Base-by-base conservation (phyloP, 225 moss, liverwort and hornwort species). In the Pseudisothecium myosuroides region DNA sequence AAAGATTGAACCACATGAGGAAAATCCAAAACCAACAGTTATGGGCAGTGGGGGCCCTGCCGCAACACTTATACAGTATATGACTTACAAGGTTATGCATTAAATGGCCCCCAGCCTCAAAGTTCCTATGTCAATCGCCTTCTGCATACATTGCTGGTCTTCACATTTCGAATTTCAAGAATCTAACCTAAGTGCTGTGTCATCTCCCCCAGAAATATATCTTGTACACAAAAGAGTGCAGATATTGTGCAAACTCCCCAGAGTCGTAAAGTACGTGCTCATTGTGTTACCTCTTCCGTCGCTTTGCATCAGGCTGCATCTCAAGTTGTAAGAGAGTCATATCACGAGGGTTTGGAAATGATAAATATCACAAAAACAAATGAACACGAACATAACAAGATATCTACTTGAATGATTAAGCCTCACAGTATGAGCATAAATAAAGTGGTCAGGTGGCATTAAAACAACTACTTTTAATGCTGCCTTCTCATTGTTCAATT, bases 221-320 rank as follows among this genome's bases (percentile, higher is more conserved):
- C 89, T 91, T 88, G 90, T 77, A 85, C 89, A 92, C 88, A 89
- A 89, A 83, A 88, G 81, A 88, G 73, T 83, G 88, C 79, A 88
- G 77, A 87, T 84, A 71, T 83, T 64, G 86, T 84, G 89, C 62
- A 37, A 63, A 91, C 88, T 89, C 74, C 66, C 80, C 74, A 81
- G 68, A 81, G 89, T 80, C 72, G n/a, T 87, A 2, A 63, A 80
- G 50, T 49, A 63, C 54, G 80, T 80, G 64, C 77, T 89, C 67
- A 83, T 61, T 85, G 64, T 75, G 87, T 88, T 89, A 94, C 91
- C 92, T 94, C 90, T 94, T 94, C 87, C 92, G 91, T 89, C 94
- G 94, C 92, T 94, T 94, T 49, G 92, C 84, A 85, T 92, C 94
- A 82, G 91, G 92, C 94, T 94, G 91, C 88, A 94, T 63, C 60